Conservation (phyloP, 768 basidiomycete genomes). For the Hirschioporus abietinus region DNA sequence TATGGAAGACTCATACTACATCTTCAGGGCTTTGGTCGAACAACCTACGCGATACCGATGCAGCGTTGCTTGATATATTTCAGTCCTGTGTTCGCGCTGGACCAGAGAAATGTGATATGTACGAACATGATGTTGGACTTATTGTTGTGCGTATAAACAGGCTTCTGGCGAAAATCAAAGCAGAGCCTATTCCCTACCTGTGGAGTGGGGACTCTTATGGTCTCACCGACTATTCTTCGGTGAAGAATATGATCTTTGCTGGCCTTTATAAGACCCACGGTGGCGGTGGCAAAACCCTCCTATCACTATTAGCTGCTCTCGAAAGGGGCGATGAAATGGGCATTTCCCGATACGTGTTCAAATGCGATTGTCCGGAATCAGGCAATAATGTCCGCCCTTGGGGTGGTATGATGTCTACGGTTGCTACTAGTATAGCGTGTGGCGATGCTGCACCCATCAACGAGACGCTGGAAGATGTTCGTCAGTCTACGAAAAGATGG, state of each 20-base stretch:
- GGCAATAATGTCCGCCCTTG: background rate
- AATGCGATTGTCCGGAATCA: background rate
- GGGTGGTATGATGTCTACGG: background rate
- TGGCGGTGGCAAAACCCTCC: background rate
- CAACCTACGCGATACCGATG: conserved; percentile 16
- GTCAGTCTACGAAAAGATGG: conserved; percentile 1
- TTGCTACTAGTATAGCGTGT: background rate
- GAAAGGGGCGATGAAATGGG: background rate
- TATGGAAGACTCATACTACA: background rate
- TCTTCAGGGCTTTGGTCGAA: conserved; percentile 9
- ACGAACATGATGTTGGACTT: conserved; percentile 11
- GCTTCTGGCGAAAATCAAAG: conserved; percentile 7
- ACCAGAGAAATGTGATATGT: conserved; percentile 15
- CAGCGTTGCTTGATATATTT: conserved; percentile 4
- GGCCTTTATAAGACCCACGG: conserved; percentile 7
- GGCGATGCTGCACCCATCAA: background rate
- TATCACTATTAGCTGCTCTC: background rate
- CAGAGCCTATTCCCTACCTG: conserved; percentile 9
- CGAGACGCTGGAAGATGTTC: background rate
- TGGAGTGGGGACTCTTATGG: conserved; percentile 7
- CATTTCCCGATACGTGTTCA: background rate
- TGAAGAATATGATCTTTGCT: conserved; percentile 8
- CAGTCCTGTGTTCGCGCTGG: conserved; percentile 4
- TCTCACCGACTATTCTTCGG: conserved; percentile 10
- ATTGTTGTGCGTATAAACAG: conserved; percentile 6